phyloP scores from a whole-genome alignment of 2,329 filamentous ascomycete species.

The Daldinia eschscholtzii region DNA sequence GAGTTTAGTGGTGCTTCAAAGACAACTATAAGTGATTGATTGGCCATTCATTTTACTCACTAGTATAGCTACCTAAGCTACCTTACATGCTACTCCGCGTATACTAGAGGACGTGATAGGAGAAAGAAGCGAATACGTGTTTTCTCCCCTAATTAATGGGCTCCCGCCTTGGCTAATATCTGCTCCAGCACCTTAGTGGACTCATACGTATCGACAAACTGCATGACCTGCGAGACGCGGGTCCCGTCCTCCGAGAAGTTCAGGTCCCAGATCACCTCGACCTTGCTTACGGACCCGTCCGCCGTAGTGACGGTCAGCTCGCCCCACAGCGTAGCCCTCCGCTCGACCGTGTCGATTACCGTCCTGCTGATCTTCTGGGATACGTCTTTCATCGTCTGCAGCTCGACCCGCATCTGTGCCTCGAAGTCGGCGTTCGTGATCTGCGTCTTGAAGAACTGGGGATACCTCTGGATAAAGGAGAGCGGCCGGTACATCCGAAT shows the following conservation, averaged over 20 bases:
- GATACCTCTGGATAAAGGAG: not conserved
- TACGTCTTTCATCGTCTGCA: not conserved
- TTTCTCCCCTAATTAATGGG: not conserved
- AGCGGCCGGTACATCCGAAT: not conserved
- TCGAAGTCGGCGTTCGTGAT: conserved; percentile 3
- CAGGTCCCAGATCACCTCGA: conserved; percentile 2
- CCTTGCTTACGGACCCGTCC: not conserved
- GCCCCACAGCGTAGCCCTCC: not conserved
- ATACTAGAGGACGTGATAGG: not conserved
- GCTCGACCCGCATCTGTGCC: conserved; percentile 2
- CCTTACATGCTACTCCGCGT: not conserved
- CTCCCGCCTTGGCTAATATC: not conserved
- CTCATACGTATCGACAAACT: conserved; percentile 3
- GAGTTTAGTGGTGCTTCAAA: too few relatives aligned
- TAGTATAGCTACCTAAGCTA: not conserved
- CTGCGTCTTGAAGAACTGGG: conserved; percentile 1
- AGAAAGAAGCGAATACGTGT: not conserved
- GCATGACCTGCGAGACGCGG: not conserved
- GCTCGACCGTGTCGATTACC: not conserved
- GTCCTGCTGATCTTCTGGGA: conserved; percentile 1
- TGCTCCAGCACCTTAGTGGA: not conserved
- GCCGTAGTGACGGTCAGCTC: not conserved
- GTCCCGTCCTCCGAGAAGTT: conserved; percentile 2
- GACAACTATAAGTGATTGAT: not conserved
- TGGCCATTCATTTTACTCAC: not conserved